Base-by-base conservation (phyloP, 768 basidiomycete genomes). In the Lactarius sp. region DNA sequence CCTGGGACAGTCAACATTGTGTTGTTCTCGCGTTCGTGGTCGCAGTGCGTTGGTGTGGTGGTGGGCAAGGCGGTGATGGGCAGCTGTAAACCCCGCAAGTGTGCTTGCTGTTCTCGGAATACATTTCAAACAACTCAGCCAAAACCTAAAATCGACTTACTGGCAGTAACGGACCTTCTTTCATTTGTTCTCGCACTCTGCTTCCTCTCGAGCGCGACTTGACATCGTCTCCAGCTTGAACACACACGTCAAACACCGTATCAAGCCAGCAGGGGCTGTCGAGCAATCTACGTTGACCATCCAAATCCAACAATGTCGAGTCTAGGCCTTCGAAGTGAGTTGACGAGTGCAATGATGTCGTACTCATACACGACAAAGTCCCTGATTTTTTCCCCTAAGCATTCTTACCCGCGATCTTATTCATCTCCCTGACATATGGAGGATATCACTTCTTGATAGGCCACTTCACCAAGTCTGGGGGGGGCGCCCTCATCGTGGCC, bases 381-480 rank as follows among this genome's bases (percentile, higher is more conserved):
- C 16, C 49, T 10, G 16, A 1, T n/a, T 41, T 36, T 7, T 14
- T 36, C 31, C 39, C 31, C 6, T 33, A 12, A 68, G 66, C 16
- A 41, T 31, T 56, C 16, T n/a, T 68, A 12, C 66, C 66, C n/a
- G 7, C 37, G 8, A 36, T 62, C 44, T n/a, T 68, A 27, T 67
- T 67, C 27, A 41, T 41, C 46, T 20, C 66, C 36, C 52, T 66
- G 6, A 36, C 66, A 6, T 53, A 47, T 12, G 41, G 44, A 31
- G 66, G 56, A 18, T 36, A 42, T 14, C 56, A 66, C 22, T 61
- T 67, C 34, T n/a, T 67, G 10, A 18, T 52, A 14, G 57, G 64
- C 59, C 55, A 62, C 60, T 20, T 68, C 52, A 27, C 27, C 42
- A 52, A 68, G 57, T 62, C 66, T 12, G 66, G 66, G 8, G 66